Evolutionary conservation across 1,284 basidiomycete species (phyloP), one percentile per base, ranked within the genome.

Genomic region (Rhodotorula sp.): DNA sequence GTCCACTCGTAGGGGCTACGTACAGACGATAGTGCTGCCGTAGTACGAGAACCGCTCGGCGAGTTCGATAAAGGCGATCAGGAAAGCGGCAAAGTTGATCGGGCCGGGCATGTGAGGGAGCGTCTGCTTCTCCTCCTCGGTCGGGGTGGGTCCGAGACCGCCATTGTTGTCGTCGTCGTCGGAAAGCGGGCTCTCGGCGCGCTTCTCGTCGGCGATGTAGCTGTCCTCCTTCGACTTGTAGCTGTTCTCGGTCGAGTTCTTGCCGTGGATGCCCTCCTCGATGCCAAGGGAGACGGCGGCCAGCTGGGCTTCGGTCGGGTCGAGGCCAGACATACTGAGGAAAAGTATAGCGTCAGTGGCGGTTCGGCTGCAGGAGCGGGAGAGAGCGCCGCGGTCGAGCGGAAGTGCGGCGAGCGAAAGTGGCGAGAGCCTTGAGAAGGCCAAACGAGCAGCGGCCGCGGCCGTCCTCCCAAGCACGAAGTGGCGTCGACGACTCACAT

Each of bases 21-120:
- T 34, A 62, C 61, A 43, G 56, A 78, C 76, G 51, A 74, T 78
- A 20, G 78, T 79, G 29, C 77, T 76, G 64, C 90, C 90, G 80
- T 87, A 87, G 80, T 84, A 85, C 16, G 90, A 91, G 81, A 92
- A 91, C 31, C 90, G 87, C 79, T 91, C 90, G 6, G 89, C 89
- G 58, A 89, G 79, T 80, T 91, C 72, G 43, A 73, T 58, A 59
- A 70, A 73, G 18, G 59, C 72, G 60, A 74, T 64, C 18, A 74
- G 43, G 74, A 68, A 73, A 0, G 69, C 58, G 18, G 58, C 31
- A 8, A 58, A 7, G 31, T 70, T 62, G 66, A 75, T 62, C 5
- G 21, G 21, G 8, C 65, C 74, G 23, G 68, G 62, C 0, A 75
- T 67, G 18, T 71, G 64, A 6, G 69, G 66, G 8, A 75, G 61